phyloP scores from a whole-genome alignment of 495 filamentous ascomycete genomes.

The Polyplosphaeria fusca region DNA sequence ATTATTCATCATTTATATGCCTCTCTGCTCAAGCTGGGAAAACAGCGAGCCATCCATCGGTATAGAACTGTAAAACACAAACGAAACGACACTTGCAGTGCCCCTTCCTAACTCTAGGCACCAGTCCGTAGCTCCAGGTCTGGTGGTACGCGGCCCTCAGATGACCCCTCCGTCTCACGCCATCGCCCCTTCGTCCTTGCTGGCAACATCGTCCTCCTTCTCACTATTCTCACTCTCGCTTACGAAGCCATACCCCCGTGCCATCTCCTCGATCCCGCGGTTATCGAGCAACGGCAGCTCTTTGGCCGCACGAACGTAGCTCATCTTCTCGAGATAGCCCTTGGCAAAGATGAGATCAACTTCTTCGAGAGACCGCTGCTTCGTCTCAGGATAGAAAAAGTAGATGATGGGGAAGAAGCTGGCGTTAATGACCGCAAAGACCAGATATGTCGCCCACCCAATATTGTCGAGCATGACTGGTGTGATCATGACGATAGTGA shows the following conservation, averaged over 20 bases:
- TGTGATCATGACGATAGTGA: slow-evolving; percentile 39
- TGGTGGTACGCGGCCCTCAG: too few species aligned
- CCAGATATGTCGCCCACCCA: slow-evolving; percentile 36
- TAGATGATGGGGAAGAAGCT: slow-evolving; percentile 50
- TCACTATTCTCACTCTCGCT: slow-evolving; percentile 35
- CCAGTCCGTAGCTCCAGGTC: too few species aligned
- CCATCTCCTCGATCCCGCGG: slow-evolving; percentile 14
- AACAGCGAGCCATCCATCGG: neutral
- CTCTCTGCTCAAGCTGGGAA: slow-evolving; percentile 4
- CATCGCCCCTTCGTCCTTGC: slow-evolving; percentile 11
- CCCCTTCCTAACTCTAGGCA: too few species aligned
- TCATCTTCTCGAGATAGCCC: slow-evolving; percentile 69
- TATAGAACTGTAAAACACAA: slow-evolving; percentile 22
- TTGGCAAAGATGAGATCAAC: slow-evolving; percentile 51
- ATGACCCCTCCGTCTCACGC: slow-evolving; percentile 8
- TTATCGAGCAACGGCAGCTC: slow-evolving; percentile 65
- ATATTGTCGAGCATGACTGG: slow-evolving; percentile 34
- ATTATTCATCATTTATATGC: too few species aligned
- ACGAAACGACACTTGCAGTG: slow-evolving; percentile 3
- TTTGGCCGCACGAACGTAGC: slow-evolving; percentile 66
- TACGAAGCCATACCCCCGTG: slow-evolving; percentile 39
- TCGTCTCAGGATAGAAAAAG: slow-evolving; percentile 56
- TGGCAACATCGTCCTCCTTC: slow-evolving; percentile 21
- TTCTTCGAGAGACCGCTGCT: slow-evolving; percentile 43
- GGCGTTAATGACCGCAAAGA: slow-evolving; percentile 50